Evolutionary conservation across 768 basidiomycete genomes (phyloP).

Genomic region (Hygrophoropsis aurantiaca): DNA sequence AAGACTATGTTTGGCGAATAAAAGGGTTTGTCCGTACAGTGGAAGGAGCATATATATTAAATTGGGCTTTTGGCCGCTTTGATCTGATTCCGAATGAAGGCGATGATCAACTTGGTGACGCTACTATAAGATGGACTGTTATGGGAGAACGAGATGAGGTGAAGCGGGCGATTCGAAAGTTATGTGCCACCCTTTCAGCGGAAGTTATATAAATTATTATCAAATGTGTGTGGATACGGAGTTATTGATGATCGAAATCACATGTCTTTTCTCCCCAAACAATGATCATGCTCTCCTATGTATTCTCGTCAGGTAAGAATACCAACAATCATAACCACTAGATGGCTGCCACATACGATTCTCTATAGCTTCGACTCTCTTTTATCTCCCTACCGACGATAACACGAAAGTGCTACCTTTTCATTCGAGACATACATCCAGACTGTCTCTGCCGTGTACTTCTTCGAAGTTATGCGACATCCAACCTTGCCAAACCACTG

Average conservation of each 20-base stretch:
- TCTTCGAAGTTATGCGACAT: conserved; percentile 11
- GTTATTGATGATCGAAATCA: conserved; percentile 16
- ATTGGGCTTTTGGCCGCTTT: conserved; percentile 92
- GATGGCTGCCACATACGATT: conserved; percentile 5
- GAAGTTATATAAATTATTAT: conserved; percentile 25
- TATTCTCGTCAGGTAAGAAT: conserved; percentile 27
- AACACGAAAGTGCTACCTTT: conserved; percentile 35
- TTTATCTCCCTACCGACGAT: conserved; percentile 63
- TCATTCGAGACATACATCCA: conserved; percentile 24
- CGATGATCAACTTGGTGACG: conserved; percentile 20
- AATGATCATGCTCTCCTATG: conserved; percentile 30
- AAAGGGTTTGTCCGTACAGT: conserved; percentile 79
- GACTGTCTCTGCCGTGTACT: conserved; percentile 22
- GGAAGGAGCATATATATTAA: conserved; percentile 56
- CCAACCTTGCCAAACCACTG: conserved; percentile 7
- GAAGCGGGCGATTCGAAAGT: conserved; percentile 49
- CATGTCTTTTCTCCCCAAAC: conserved; percentile 11
- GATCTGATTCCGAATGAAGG: conserved; percentile 53
- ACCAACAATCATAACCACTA: too few species aligned
- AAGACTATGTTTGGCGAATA: conserved; percentile 75
- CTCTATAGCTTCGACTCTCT: conserved; percentile 55
- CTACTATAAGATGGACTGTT: conserved; percentile 66
- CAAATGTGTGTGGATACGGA: not conserved
- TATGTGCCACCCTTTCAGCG: conserved; percentile 49
- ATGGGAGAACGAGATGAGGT: conserved; percentile 93